A percentile compares a stretch with the other conserved stretches of the same genome.
Conservation (phyloP, 305 asterid genomes). For the Fraxinus baroniana region DNA sequence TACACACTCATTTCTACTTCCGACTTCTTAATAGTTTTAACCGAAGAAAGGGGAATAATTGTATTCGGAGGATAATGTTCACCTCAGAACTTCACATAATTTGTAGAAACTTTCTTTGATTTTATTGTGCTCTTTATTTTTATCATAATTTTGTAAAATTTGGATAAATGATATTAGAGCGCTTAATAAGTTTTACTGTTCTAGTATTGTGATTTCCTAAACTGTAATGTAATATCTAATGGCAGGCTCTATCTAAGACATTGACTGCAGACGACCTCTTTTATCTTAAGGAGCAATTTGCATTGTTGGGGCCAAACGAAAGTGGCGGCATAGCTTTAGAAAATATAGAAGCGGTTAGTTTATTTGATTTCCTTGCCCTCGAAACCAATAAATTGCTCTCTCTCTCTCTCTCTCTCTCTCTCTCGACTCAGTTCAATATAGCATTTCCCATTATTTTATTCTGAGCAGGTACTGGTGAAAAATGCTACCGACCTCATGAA, state of each 20-base stretch:
- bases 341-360: constrained; percentile 48
- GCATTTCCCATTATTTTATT: constrained; percentile 6
- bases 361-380: neutral
- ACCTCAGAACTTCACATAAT: neutral
- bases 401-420: neutral
- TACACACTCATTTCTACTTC: neutral
- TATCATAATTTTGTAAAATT: neutral
- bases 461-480: constrained; percentile 39
- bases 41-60: neutral
- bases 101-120: neutral
- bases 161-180: neutral
- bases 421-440: neutral
- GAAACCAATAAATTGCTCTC: neutral
- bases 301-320: constrained; percentile 51
- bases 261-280: constrained; percentile 51
- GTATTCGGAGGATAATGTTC: neutral
- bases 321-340: constrained; percentile 53
- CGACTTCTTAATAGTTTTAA: neutral
- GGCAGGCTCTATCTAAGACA: constrained; percentile 66
- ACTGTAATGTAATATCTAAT: neutral
- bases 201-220: neutral
- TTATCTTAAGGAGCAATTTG: constrained; percentile 58
- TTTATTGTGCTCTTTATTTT: neutral
- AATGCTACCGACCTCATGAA: constrained; percentile 46
- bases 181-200: neutral